Base-by-base conservation (phyloP, 768 basidiomycete species). In the Rhodotorula taiwanensis region DNA sequence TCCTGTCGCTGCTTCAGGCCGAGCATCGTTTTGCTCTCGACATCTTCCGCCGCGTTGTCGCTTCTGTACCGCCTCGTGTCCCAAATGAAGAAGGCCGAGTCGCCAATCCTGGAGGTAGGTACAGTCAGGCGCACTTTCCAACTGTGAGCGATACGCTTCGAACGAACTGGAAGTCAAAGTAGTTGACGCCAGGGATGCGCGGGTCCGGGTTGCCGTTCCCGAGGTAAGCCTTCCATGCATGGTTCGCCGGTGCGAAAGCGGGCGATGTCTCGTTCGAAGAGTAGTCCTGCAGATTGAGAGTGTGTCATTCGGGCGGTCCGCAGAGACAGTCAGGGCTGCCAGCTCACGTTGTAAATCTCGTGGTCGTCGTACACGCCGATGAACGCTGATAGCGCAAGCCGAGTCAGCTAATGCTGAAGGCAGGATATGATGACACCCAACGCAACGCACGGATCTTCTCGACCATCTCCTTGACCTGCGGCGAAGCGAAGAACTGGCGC, bases 31-130 rank as follows among this genome's bases (percentile, higher is more conserved):
- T 78, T 80, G 30, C 73, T 73, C 13, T 76, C 74, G 42, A 65
- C 72, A 28, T 79, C 80, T 15, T 31, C 49, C 31, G 31, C 25
- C 4, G 43, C 42, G 74, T 78, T 74, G 50, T 77, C 72, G 7
- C 80, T 80, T 27, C 85, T 80, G 71, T 85, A 81, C 10, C 80
- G 78, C 23, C 86, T 79, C 2, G 85, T 86, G 75, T 88, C 87
- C 77, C 85, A 76, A n/a, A 88, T 85, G 76, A 88, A 89, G 74
- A 86, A 88, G 0, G 85, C 84, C 13, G 79, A 77, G 70, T 89
- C 86, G 0, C 83, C 86, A 36, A 66, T 84, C 31, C 70, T 73
- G 55, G n/a, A n/a, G 23, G 15, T 11, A 20, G 39, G 42, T 23
- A n/a, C n/a, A n/a, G n/a, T n/a, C n/a, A n/a, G n/a, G n/a, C n/a